A percentile compares a stretch with the other conserved stretches of the same genome.
phyloP scores from a whole-genome alignment of 768 basidiomycete species.

The Phylloporus rhodoxanthus region DNA sequence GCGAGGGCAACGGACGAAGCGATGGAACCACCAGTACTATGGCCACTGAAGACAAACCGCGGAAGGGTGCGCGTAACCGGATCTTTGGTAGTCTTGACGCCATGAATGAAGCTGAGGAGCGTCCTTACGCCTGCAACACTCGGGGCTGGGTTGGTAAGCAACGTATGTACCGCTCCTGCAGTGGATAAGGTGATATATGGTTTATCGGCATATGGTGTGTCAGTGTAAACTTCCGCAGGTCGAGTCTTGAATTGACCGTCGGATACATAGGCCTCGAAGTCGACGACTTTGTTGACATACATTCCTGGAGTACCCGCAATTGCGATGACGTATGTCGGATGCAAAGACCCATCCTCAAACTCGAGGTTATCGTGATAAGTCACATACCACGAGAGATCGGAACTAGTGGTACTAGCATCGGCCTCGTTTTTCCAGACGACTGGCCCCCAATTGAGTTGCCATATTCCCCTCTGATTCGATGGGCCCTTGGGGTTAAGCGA shows the following conservation, averaged over 20 bases:
- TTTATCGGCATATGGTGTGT: neutral
- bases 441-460: constrained; percentile 10
- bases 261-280: constrained; percentile 1
- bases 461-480: neutral
- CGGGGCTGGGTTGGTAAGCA: constrained; percentile 1
- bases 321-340: constrained; percentile 9
- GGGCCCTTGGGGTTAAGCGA: neutral
- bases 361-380: constrained; percentile 2
- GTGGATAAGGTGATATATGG: constrained; percentile 1
- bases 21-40: constrained; percentile 3
- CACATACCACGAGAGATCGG: constrained; percentile 8
- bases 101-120: constrained; percentile 3
- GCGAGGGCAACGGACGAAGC: constrained; percentile 6
- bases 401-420: neutral
- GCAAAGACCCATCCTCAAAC: constrained; percentile 4
- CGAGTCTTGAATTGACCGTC: neutral
- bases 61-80: neutral
- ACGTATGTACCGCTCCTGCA: neutral
- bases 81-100: neutral
- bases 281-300: constrained; percentile 1
- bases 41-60: constrained; percentile 9
- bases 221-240: neutral
- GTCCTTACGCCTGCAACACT: neutral
- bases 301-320: neutral
- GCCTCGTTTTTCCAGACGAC: constrained; percentile 2